Evolutionary conservation across 306 rosid species (phyloP).

Genomic region (Dryas drummondii): DNA sequence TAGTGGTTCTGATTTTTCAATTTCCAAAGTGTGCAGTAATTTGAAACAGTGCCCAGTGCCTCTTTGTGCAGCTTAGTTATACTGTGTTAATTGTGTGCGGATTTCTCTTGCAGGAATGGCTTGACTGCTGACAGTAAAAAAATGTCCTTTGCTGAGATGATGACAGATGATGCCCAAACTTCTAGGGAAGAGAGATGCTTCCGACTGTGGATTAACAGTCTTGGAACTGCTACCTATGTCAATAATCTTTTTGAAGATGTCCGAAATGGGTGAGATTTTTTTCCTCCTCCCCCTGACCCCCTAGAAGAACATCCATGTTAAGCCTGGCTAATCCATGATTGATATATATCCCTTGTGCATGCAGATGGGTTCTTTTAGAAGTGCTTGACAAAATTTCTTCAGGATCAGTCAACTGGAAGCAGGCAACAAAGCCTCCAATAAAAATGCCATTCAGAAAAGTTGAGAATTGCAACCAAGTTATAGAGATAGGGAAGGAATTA

Average conservation of each 20-base stretch:
- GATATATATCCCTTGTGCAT: constrained; percentile 17
- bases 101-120: constrained; percentile 72
- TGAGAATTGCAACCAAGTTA: constrained; percentile 97
- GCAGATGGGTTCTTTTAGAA: constrained; percentile 98
- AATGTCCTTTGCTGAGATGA: constrained; percentile 94
- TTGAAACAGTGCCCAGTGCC: background rate
- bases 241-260: constrained; percentile 97
- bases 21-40: background rate
- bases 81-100: background rate
- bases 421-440: constrained; percentile 96
- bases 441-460: constrained; percentile 98
- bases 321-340: constrained; percentile 26
- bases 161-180: constrained; percentile 94
- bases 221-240: constrained; percentile 76
- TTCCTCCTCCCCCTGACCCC: background rate
- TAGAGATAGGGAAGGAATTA: constrained; percentile 76
- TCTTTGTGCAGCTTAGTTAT: background rate
- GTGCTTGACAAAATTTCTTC: constrained; percentile 89
- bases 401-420: constrained; percentile 94
- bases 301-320: background rate
- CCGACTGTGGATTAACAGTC: constrained; percentile 97
- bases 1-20: background rate
- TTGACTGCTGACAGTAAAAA: constrained; percentile 67
- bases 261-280: constrained; percentile 74
- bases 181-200: constrained; percentile 98